These are phyloP conservation scores for Geosmithia putterillii DNA, from an alignment of 2,329 filamentous ascomycete species.

Conservation along the genomic window DNA sequence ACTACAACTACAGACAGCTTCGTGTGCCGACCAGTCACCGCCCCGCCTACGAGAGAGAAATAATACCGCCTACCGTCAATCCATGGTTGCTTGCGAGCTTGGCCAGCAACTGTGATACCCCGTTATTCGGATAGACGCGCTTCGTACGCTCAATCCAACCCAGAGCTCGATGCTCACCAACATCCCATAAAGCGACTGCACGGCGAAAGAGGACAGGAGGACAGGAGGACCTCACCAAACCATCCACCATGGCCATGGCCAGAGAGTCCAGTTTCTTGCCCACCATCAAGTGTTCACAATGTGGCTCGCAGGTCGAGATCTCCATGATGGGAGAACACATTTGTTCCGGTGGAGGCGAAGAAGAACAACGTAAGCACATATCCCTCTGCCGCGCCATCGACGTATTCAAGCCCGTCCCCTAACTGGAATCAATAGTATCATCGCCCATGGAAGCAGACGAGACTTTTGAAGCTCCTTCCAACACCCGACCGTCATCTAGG, in stretches of 20 bases:
- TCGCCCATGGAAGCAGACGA: slow-evolving; percentile 2
- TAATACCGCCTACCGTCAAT: not conserved
- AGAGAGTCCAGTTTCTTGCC: slow-evolving; percentile 62
- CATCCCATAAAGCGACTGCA: not conserved
- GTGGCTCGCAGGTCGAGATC: slow-evolving; percentile 67
- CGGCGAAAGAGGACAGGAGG: not conserved
- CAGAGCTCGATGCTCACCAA: not conserved
- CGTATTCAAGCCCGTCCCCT: too few relatives aligned
- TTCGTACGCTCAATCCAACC: not conserved
- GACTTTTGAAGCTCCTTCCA: slow-evolving; percentile 9
- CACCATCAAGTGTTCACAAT: slow-evolving; percentile 79
- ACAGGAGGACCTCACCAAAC: not conserved
- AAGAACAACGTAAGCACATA: slow-evolving; percentile 34
- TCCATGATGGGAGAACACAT: slow-evolving; percentile 77
- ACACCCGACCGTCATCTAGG: slow-evolving; percentile 16
- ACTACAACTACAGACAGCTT: not conserved
- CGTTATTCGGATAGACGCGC: not conserved
- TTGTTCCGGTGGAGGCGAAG: slow-evolving; percentile 37
- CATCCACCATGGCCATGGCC: slow-evolving; percentile 31
- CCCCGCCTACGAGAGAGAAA: not conserved
- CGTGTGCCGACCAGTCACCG: too few relatives aligned
- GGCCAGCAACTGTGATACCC: not conserved
- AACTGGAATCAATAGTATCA: not conserved
- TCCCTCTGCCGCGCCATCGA: not conserved
- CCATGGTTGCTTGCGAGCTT: not conserved